Base-by-base conservation (phyloP, 208 protist species). In the Wallacemonas sp. region DNA sequence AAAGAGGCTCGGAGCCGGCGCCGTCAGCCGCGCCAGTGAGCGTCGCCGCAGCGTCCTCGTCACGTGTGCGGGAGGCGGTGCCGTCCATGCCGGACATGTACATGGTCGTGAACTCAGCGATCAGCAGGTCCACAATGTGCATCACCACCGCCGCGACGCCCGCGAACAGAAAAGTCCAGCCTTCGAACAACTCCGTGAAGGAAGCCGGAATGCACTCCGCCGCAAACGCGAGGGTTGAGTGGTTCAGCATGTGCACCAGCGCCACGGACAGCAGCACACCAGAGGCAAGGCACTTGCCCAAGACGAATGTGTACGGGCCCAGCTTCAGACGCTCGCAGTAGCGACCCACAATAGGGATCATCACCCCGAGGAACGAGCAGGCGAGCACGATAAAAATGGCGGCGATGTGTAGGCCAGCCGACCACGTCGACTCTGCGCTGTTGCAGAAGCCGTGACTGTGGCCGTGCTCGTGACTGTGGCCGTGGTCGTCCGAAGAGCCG, bases 331-430 rank as follows among this genome's bases (percentile, higher is more conserved):
- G 29, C 24, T 55, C 73, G 27, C 84, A 50, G 53, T 66, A 73
- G 60, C 79, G 84, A 13, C 80, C 80, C 37, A 82, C 15, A 34
- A 90, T 63, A 17, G 83, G 83, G 24, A 90, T 59, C 33, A 78
- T 15, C 22, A 75, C 80, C 8, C 83, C 83, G n/a, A 87, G 5
- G 15, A 74, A 37, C 15, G 83, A 90, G 59, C 77, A 71, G 0
- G 36, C 66, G 1, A 92, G 68, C n/a, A 92, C 58, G 36, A 92
- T 68, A 66, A 92, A 87, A 24, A 92, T 73, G 9, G 82, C 82
- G 13, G 55, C 71, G 26, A 92, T 62, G 67, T 92, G 85, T 53
- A 88, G 39, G 13, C 73, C 67, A 36, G 78, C 53, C 26, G 69
- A 76, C 61, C 84, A 90, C 12, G 41, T 21, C 41, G 41, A 46